These are phyloP conservation scores for Rhodosporidiobolus odoratus DNA, from an alignment of 768 basidiomycete species.

Conservation along the genomic window DNA sequence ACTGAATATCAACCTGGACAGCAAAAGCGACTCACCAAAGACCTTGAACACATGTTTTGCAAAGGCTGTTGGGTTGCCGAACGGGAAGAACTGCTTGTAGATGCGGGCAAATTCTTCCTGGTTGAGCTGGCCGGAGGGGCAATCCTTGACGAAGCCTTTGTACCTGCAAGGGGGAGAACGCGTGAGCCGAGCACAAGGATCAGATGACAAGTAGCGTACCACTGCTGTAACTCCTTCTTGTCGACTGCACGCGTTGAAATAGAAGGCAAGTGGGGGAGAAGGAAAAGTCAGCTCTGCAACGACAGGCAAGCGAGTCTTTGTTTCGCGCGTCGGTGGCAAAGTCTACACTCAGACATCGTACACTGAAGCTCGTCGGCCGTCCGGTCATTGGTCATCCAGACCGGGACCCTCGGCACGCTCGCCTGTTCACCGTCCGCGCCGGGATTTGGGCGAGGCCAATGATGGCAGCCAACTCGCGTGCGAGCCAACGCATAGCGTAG, in stretches of 20 bases:
- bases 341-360: background rate
- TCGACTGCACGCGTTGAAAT: constrained; percentile 59
- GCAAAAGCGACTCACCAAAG: constrained; percentile 50
- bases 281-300: constrained; percentile 1
- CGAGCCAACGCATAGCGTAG: background rate
- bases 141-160: constrained; percentile 98
- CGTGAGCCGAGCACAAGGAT: background rate
- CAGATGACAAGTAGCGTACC: constrained; percentile 51
- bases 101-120: constrained; percentile 92
- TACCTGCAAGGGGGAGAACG: constrained; percentile 61
- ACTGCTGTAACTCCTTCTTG: constrained; percentile 95
- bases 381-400: no score
- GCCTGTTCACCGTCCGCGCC: no score
- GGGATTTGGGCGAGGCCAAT: no score
- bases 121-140: constrained; percentile 92
- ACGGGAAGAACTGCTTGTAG: constrained; percentile 99
- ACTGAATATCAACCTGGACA: background rate
- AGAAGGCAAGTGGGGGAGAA: background rate
- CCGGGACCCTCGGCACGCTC: no score
- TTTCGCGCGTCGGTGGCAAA: no score
- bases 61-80: constrained; percentile 93
- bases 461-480: no score
- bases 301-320: background rate
- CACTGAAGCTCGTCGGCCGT: background rate
- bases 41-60: constrained; percentile 99